Evolutionary conservation across 2,329 filamentous ascomycete genomes (phyloP), one percentile per base, ranked within the genome.

Genomic region (Fusarium secorum): DNA sequence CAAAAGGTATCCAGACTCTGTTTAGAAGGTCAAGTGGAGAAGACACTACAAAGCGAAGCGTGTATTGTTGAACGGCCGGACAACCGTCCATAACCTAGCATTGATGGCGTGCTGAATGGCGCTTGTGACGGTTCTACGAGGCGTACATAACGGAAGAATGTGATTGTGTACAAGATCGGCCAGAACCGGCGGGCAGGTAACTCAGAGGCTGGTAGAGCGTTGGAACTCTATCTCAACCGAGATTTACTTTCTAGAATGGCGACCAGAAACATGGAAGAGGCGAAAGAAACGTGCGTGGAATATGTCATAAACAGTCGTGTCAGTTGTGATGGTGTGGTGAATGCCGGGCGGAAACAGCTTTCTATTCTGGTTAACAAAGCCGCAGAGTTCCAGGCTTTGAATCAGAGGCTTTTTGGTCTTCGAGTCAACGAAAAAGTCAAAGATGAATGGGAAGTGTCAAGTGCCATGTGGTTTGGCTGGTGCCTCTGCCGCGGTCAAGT

Each of bases 401-500:
- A 72, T 60, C 69, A 72, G 60, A 53, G 69, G 53, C 68, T 59
- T 54, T 39, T 26, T 22, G 4, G 14, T 44, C 38, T 46, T 70
- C 42, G 35, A 58, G 35, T 70, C 66, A 64, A 65, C 65, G 44
- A 42, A 45, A 69, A 59, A 60, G 39, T 48, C 56, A 66, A 56
- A 72, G 55, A 52, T 38, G 48, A 44, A 60, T 20, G n/a, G 14
- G 55, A 70, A 49, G 28, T 61, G 60, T 44, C 68, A 72, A 52
- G 49, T 44, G 36, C 65, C 65, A 70, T 72, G 69, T 70, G 69
- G 63, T 61, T 61, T 45, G 42, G 56, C 45, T 44, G 71, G 67
- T 74, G 71, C 67, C 72, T 73, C 67, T 71, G 59, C 72, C 72
- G 72, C 28, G 57, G 58, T 56, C 49, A 54, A 58, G 46, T 64